Evolutionary conservation across 345 rosid genomes (phyloP).

Genomic region (Hevea brasiliensis): DNA sequence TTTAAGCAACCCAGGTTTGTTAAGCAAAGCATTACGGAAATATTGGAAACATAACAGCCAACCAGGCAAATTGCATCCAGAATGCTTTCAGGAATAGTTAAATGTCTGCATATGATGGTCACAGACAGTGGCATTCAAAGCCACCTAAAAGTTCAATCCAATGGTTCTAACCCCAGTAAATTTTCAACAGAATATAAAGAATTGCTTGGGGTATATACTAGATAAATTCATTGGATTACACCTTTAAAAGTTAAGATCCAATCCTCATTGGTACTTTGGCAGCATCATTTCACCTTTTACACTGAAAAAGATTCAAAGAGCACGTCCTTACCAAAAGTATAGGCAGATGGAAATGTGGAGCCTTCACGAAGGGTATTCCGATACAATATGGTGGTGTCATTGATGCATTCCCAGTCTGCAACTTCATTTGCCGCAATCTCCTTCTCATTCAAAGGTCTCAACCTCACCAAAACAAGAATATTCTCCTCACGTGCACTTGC

Average conservation of each 20-base stretch:
- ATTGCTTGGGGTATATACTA: not conserved
- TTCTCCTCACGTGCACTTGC: slow-evolving; percentile 67
- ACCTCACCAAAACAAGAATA: slow-evolving; percentile 86
- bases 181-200: slow-evolving; percentile 2
- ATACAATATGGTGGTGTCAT: slow-evolving; percentile 71
- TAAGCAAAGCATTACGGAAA: slow-evolving; percentile 1
- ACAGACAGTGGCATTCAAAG: not conserved
- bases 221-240: slow-evolving; percentile 11
- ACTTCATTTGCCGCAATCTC: slow-evolving; percentile 71
- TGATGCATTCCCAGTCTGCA: slow-evolving; percentile 98
- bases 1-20: not conserved
- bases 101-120: not conserved
- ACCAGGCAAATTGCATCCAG: not conserved
- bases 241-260: not conserved
- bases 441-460: slow-evolving; percentile 91
- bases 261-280: not conserved
- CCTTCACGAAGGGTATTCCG: slow-evolving; percentile 95
- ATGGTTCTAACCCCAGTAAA: not conserved
- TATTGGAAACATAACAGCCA: not conserved
- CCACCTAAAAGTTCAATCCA: slow-evolving; percentile 6
- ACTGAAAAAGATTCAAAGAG: not conserved
- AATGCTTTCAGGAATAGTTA: not conserved
- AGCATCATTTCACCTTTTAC: not conserved
- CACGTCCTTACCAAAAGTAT: slow-evolving; percentile 68
- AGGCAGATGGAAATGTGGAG: slow-evolving; percentile 86